These are phyloP conservation scores for Pseudotulostoma volvatum DNA, from an alignment of 495 filamentous ascomycete species.

Conservation along the genomic window DNA sequence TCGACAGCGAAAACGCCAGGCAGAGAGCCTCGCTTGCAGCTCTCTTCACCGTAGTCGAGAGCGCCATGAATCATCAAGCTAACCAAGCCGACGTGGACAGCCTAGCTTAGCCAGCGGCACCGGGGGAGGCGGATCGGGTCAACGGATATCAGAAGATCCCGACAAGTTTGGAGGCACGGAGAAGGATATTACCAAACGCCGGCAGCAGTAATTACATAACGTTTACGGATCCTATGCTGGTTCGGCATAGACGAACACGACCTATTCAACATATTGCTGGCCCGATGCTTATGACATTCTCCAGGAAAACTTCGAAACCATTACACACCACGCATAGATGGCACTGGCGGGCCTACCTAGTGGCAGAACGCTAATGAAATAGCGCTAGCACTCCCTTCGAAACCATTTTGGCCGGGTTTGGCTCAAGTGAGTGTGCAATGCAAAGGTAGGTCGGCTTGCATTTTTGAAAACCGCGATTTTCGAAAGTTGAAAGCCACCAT, in stretches of 20 bases:
- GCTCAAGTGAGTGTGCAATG: too few species aligned
- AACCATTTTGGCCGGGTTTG: too few species aligned
- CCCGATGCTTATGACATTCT: background rate
- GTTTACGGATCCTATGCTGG: background rate
- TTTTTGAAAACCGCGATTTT: too few species aligned
- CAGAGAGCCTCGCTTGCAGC: background rate
- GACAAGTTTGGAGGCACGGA: background rate
- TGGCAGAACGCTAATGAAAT: too few species aligned
- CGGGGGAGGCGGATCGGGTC: background rate
- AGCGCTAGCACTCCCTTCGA: too few species aligned
- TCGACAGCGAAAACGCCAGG: background rate
- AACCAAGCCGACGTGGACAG: background rate
- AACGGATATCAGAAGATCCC: background rate
- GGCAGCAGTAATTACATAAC: background rate
- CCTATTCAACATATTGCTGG: background rate
- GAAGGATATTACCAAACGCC: background rate
- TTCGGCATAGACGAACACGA: background rate
- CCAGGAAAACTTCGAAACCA: background rate
- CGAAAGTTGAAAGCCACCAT: too few species aligned
- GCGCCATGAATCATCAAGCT: background rate
- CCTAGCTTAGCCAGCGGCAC: background rate
- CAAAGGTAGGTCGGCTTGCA: too few species aligned
- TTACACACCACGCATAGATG: background rate
- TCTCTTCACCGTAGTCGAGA: background rate
- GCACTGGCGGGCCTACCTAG: background rate